These are phyloP conservation scores for Chiua virens DNA, from an alignment of 768 basidiomycete genomes.

Conservation along the genomic window DNA sequence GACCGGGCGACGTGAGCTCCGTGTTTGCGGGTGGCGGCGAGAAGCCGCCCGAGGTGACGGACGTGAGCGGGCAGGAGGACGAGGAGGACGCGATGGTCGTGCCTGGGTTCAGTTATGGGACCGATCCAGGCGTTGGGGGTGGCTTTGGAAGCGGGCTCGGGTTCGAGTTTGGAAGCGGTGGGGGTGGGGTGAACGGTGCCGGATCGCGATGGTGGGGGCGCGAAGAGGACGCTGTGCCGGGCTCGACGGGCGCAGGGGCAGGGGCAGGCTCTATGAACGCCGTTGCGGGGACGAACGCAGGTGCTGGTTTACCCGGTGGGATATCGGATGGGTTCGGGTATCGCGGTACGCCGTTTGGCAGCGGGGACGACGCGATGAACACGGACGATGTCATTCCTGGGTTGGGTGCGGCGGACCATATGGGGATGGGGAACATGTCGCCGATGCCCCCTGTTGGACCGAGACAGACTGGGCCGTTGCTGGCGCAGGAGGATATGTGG, in stretches of 20 bases:
- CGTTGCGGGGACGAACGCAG: too few species aligned
- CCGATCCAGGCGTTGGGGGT: background rate
- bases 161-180: slow-evolving; percentile 16
- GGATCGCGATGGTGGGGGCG: slow-evolving; percentile 44
- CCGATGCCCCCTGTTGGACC: slow-evolving; percentile 28
- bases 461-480: slow-evolving; percentile 38
- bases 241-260: background rate
- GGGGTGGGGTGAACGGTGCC: slow-evolving; percentile 17
- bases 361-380: slow-evolving; percentile 28
- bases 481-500: slow-evolving; percentile 55
- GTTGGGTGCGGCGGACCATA: slow-evolving; percentile 42
- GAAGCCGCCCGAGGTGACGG: slow-evolving; percentile 73
- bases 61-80: slow-evolving; percentile 62
- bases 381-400: slow-evolving; percentile 68
- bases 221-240: slow-evolving; percentile 38
- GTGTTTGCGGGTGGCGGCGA: slow-evolving; percentile 82
- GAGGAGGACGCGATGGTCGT: slow-evolving; percentile 67
- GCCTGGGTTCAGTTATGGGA: slow-evolving; percentile 63
- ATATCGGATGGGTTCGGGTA: slow-evolving; percentile 23
- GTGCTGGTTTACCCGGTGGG: slow-evolving; percentile 11
- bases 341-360: slow-evolving; percentile 24
- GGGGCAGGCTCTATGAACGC: background rate
- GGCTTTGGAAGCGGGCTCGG: slow-evolving; percentile 16
- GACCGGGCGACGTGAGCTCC: slow-evolving; percentile 78
- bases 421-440: slow-evolving; percentile 19